These are phyloP conservation scores for Thalassiosira ordinaria DNA, from an alignment of 352 stramenopile species.

Conservation along the genomic window DNA sequence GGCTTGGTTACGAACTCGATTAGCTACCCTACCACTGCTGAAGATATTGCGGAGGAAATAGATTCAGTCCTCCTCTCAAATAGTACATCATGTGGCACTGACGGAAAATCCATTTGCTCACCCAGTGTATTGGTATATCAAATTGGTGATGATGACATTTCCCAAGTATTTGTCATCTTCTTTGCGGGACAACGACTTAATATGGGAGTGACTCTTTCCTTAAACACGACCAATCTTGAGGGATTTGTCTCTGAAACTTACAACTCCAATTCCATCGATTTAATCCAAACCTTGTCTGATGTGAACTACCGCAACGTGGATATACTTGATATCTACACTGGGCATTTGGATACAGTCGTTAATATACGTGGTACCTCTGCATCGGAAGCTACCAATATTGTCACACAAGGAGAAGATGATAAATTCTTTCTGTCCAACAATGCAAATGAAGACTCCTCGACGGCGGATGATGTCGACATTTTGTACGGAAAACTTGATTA, in stretches of 20 bases:
- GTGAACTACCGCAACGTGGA: conserved; percentile 56
- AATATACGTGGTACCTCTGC: conserved; percentile 59
- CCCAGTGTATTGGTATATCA: conserved; percentile 34
- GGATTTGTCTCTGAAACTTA: conserved; percentile 49
- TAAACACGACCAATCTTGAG: conserved; percentile 18
- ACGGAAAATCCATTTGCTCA: conserved; percentile 34
- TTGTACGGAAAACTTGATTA: conserved; percentile 59
- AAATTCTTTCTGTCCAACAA: conserved; percentile 56
- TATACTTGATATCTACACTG: conserved; percentile 33
- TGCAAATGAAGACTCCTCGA: conserved; percentile 46
- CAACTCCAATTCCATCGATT: conserved; percentile 50
- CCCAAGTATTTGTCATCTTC: conserved; percentile 47
- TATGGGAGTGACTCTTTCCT: conserved; percentile 27
- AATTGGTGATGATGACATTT: conserved; percentile 14
- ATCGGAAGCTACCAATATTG: conserved; percentile 22
- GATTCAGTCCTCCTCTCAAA: conserved; percentile 12
- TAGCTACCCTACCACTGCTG: conserved; percentile 26
- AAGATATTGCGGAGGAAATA: conserved; percentile 13
- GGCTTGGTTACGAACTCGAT: conserved; percentile 15
- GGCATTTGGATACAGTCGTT: conserved; percentile 33
- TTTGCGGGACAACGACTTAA: conserved; percentile 58
- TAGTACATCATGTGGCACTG: conserved; percentile 13
- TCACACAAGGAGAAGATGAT: conserved; percentile 45
- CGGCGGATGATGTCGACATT: conserved; percentile 28
- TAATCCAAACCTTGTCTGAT: conserved; percentile 44